Conservation (phyloP, 2,329 filamentous ascomycete genomes). For the Penicillium sp. region DNA sequence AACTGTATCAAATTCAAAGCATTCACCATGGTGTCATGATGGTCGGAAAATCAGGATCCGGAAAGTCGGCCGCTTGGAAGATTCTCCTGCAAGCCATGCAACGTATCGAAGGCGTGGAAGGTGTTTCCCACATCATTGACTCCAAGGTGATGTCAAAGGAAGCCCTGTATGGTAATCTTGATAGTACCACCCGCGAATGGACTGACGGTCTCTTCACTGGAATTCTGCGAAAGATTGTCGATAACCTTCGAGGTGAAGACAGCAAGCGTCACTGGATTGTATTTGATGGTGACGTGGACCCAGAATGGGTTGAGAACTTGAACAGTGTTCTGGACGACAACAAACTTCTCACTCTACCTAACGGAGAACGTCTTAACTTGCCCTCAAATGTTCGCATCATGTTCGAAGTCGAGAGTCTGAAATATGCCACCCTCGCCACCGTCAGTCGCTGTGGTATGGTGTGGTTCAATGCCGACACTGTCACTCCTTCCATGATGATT, state of each 20-base stretch:
- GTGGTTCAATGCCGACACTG: slow-evolving; percentile 98
- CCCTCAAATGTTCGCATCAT: slow-evolving; percentile 96
- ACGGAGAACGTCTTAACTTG: slow-evolving; percentile 94
- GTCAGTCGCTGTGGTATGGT: slow-evolving; percentile 99
- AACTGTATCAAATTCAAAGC: slow-evolving; percentile 96
- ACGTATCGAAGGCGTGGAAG: slow-evolving; percentile 85
- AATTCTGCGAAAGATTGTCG: slow-evolving; percentile 96
- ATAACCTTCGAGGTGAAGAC: slow-evolving; percentile 96
- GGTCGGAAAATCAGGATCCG: slow-evolving; percentile 96
- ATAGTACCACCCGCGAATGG: slow-evolving; percentile 97
- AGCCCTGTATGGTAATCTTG: slow-evolving; percentile 89
- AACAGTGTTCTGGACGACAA: slow-evolving; percentile 99
- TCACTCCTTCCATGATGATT: slow-evolving; percentile 90
- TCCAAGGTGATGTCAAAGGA: slow-evolving; percentile 99
- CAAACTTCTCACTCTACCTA: slow-evolving; percentile 93
- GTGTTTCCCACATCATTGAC: slow-evolving; percentile 95
- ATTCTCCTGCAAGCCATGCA: slow-evolving; percentile 88
- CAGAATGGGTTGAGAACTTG: slow-evolving; percentile 99
- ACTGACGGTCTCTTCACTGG: slow-evolving; percentile 98
- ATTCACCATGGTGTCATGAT: slow-evolving; percentile 99
- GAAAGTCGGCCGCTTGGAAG: slow-evolving; percentile 95
- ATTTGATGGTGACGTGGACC: slow-evolving; percentile 98
- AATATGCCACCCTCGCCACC: slow-evolving; percentile 96
- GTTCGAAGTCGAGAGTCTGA: slow-evolving; percentile 98
- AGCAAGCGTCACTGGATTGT: slow-evolving; percentile 98